A percentile compares a stretch with the other conserved stretches of the same genome.
These are phyloP conservation scores for Forsythia viridissima DNA, from an alignment of 257 asterid genomes.

Conservation along the genomic window DNA sequence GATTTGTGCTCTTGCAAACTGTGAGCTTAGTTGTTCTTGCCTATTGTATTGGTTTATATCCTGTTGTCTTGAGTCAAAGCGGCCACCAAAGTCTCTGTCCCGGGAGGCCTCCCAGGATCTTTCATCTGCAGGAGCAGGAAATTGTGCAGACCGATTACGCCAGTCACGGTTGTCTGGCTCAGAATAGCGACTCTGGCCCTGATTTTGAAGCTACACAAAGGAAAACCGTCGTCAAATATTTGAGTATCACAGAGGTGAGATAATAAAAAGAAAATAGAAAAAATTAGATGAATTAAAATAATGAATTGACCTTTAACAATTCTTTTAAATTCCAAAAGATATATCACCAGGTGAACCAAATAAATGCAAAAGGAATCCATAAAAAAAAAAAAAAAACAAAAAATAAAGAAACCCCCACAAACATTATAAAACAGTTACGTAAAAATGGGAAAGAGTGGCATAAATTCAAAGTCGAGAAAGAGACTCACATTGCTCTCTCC, in stretches of 20 bases:
- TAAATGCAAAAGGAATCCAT: background rate
- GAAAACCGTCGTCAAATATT: background rate
- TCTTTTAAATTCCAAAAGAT: background rate
- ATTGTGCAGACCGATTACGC: conserved; percentile 50
- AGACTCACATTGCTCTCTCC: conserved; percentile 46
- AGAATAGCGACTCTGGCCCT: conserved; percentile 31
- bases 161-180: conserved; percentile 57
- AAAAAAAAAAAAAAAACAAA: background rate
- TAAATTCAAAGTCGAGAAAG: background rate
- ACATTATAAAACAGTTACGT: background rate
- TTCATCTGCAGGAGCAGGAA: conserved; percentile 42
- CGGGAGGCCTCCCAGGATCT: conserved; percentile 32
- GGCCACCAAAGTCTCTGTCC: conserved; percentile 42
- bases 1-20: conserved; percentile 52
- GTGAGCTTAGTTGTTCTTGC: conserved; percentile 48
- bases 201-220: conserved; percentile 38
- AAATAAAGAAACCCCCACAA: background rate
- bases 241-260: background rate
- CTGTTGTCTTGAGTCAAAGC: conserved; percentile 49
- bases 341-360: background rate
- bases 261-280: background rate
- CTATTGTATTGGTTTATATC: conserved; percentile 47
- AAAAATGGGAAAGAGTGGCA: background rate
- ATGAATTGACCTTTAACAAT: background rate
- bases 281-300: background rate